Conservation (phyloP, 2,329 filamentous ascomycete species). For the Colletotrichum sublineola region DNA sequence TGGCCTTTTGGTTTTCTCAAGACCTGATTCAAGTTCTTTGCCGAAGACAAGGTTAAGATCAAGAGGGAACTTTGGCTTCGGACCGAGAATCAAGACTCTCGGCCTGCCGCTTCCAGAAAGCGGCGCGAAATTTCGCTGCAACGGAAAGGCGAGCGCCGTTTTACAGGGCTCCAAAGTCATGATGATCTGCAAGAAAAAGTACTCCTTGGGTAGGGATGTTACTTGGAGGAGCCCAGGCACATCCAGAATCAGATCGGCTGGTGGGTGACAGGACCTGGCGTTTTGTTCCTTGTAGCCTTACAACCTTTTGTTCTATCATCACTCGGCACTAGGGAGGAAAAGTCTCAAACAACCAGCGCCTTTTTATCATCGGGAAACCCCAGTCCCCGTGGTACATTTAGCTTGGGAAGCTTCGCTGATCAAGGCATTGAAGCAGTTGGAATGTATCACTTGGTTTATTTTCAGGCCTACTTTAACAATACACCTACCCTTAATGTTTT, state of each 20-base stretch:
- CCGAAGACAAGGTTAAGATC: neutral
- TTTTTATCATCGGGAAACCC: neutral
- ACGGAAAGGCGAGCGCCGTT: neutral
- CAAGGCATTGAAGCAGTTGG: neutral
- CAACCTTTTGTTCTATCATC: neutral
- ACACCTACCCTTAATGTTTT: neutral
- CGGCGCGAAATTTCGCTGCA: too few species aligned
- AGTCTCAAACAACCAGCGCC: neutral
- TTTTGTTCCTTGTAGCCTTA: neutral
- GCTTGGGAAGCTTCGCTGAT: neutral
- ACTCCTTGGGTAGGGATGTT: neutral
- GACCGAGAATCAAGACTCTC: neutral
- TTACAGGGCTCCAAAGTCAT: neutral
- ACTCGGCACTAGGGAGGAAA: too few species aligned
- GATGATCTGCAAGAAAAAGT: neutral
- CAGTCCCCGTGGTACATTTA: neutral
- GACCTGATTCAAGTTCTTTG: neutral
- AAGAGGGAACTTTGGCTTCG: neutral
- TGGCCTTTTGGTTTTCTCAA: neutral
- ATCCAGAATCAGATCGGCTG: neutral
- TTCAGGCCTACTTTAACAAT: neutral
- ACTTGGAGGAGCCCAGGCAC: neutral
- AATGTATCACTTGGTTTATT: neutral
- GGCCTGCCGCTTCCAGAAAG: neutral
- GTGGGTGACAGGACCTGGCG: neutral